Conservation (phyloP, 495 filamentous ascomycete genomes). For the Parmelia sp. region DNA sequence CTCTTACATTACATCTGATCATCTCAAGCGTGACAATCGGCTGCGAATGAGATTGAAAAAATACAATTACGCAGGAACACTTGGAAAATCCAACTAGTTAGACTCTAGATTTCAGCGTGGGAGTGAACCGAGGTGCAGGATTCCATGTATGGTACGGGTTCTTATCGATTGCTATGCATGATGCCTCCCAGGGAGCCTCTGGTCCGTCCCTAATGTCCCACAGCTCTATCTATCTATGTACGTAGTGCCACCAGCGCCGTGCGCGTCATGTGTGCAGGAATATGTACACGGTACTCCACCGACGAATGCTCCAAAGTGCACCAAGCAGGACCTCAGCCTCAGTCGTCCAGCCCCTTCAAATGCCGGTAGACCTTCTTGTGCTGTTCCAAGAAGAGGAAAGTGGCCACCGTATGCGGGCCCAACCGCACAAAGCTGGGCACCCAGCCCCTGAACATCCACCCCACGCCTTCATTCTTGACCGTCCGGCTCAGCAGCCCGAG, state of each 20-base stretch:
- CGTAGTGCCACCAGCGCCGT: slow-evolving; percentile 8
- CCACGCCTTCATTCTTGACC: slow-evolving; percentile 66
- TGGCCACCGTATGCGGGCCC: slow-evolving; percentile 88
- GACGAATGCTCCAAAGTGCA: no score
- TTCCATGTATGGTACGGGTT: neutral
- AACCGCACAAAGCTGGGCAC: slow-evolving; percentile 91
- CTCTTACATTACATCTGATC: no score
- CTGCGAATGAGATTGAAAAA: no score
- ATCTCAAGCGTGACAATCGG: no score
- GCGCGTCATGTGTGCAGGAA: neutral
- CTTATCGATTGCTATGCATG: neutral
- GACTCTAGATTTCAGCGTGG: no score
- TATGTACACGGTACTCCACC: neutral
- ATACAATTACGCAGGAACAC: no score
- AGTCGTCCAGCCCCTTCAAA: slow-evolving; percentile 33
- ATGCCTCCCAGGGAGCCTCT: neutral
- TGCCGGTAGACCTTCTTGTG: slow-evolving; percentile 50
- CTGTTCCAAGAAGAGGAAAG: slow-evolving; percentile 91
- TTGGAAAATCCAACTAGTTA: no score
- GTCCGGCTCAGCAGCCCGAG: slow-evolving; percentile 57
- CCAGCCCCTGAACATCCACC: slow-evolving; percentile 98
- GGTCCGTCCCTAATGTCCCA: neutral
- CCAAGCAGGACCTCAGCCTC: neutral
- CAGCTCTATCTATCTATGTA: neutral
- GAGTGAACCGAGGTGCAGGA: neutral